These are phyloP conservation scores for Cercospora sp. DNA, from an alignment of 2,329 filamentous ascomycete species.

Conservation along the genomic window DNA sequence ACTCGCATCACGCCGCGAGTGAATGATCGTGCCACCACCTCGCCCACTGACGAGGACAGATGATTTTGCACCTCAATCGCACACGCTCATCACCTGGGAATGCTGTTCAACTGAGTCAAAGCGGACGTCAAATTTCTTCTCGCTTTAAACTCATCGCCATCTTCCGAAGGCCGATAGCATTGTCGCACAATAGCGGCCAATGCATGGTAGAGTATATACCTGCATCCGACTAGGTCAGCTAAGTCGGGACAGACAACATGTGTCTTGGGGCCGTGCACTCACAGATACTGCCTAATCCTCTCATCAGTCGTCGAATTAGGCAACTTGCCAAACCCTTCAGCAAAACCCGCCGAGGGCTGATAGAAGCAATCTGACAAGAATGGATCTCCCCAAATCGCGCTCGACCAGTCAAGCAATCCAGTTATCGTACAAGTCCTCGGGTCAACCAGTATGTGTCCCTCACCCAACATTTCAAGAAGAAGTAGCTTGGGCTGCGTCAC, in stretches of 20 bases:
- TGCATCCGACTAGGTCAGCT: constrained; percentile 25
- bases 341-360: constrained; percentile 44
- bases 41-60: not conserved
- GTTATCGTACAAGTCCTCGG: constrained; percentile 45
- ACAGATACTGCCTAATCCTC: constrained; percentile 46
- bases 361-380: constrained; percentile 55
- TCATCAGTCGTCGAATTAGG: constrained; percentile 38
- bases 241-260: not conserved
- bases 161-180: constrained; percentile 47
- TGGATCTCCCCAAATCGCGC: constrained; percentile 58
- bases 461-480: constrained; percentile 51
- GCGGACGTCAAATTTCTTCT: constrained; percentile 42
- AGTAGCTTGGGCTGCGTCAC: constrained; percentile 56
- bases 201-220: constrained; percentile 50
- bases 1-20: not conserved
- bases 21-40: not conserved
- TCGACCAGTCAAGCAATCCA: constrained; percentile 56
- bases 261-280: constrained; percentile 29
- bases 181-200: constrained; percentile 46
- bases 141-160: constrained; percentile 46
- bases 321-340: constrained; percentile 46
- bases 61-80: not conserved
- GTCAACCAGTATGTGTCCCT: constrained; percentile 56
- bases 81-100: constrained; percentile 2
- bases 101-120: constrained; percentile 23